Evolutionary conservation across 148 eudicot genomes (phyloP), one percentile per base, ranked within the genome.

Genomic region (Salicornia ramosissima): DNA sequence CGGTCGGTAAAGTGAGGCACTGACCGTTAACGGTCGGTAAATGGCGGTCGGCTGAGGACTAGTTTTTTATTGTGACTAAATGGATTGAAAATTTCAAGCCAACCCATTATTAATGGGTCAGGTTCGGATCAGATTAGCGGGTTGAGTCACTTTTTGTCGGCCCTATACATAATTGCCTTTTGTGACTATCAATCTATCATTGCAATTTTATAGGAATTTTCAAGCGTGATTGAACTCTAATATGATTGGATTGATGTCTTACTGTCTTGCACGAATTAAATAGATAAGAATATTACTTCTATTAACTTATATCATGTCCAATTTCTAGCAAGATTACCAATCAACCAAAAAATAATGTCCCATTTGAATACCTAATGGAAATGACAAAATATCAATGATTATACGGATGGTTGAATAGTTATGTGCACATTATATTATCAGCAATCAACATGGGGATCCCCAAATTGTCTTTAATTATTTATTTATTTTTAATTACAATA

Each of bases 401-500:
- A 62, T 16, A 18, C 21, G 40, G 14, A 49, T 46, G 24, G 59
- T 39, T 70, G 64, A 33, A 65, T 40, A n/a, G 34, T 29, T 58
- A 60, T 14, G 12, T 54, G 26, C 47, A 47, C 51, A 70, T 24
- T 54, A 65, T 36, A 25, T 5, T 49, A 30, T 69, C 19, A 21
- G 24, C 40, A 61, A 63, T 63, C 52, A 78, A 68, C 59, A 72
- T 78, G 80, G 80, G 58, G 73, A 67, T 71, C 15, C 64, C 40
- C 67, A 11, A 42, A 66, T 67, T 39, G 34, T 60, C 42, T 34
- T 60, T 13, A 60, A 19, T 28, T 29, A 30, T 16, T 30, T 19
- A 3, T 36, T 31, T 28, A 40, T 40, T 30, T 58, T 58, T 29
- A 18, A n/a, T n/a, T n/a, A n/a, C n/a, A n/a, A n/a, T n/a, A n/a